Base-by-base conservation (phyloP, 768 basidiomycete genomes). In the Tricholoma sp. region DNA sequence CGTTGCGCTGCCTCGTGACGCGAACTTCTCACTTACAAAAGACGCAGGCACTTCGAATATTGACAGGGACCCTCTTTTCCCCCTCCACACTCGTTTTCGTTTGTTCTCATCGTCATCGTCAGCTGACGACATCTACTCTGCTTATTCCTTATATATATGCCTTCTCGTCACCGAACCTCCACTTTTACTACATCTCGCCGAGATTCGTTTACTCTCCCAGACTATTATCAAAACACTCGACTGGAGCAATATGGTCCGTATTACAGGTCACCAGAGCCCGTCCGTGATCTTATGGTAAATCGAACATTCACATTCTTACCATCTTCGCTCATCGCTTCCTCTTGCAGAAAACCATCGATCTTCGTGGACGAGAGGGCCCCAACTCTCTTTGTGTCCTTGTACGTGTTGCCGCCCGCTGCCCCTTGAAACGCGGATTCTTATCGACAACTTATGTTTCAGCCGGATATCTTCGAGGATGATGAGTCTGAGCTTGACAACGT, bases 211-310 rank as follows among this genome's bases (percentile, higher is more conserved):
- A 34, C 11, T 32, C 43, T 55, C 18, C 54, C 54, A 6, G 54
- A 47, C 29, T 55, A 55, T 24, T 47, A 55, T 45, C 43, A 43
- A 11, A 27, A 6, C 14, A 55, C 54, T 31, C 54, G 54, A 8
- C 39, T 45, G 14, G 54, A 55, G 46, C 37, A 55, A 2, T 55
- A 55, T 18, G 54, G 54, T n/a, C 54, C 41, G 14, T 55, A 31
- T 31, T 55, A 29, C 43, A 55, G 41, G n/a, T 46, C 45, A 14
- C 14, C 45, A 46, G 43, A 45, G 32, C 29, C 54, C 14, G 29
- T 9, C 10, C 43, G n/a, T 7, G 43, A 46, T 22, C 29, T 46
- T 10, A 55, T 43, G 53, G 53, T 43, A 19, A 37, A 7, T 24
- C n/a, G 35, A 34, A 19, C n/a, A n/a, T n/a, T 35, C 16, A 32